phyloP scores from a whole-genome alignment of 257 asterid species.

The Anisodus tanguticus region DNA sequence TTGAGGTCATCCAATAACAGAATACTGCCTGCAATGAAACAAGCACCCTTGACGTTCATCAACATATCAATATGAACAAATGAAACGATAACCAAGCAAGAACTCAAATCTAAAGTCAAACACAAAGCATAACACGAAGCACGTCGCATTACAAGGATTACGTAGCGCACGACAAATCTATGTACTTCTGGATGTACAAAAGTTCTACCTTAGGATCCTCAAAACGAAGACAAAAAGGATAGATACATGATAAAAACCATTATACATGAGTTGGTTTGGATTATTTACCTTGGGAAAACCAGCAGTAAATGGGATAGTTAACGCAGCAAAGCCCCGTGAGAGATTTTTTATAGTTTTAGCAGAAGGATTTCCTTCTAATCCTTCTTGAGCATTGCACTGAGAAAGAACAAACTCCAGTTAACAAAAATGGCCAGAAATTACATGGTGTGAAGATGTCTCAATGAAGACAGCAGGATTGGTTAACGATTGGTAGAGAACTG shows the following conservation, averaged over 20 bases:
- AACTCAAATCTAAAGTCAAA: constrained; percentile 7
- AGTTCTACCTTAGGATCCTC: constrained; percentile 12
- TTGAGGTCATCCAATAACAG: constrained; percentile 92
- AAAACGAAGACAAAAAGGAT: background rate
- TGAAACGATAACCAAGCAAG: background rate
- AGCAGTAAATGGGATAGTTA: constrained; percentile 71
- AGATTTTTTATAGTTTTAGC: constrained; percentile 69
- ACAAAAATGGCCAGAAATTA: constrained; percentile 27
- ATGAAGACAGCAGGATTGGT: background rate
- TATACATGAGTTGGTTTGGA: constrained; percentile 8
- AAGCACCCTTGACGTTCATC: background rate
- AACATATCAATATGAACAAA: background rate
- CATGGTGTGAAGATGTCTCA: background rate
- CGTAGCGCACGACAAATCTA: background rate
- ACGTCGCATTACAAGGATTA: background rate
- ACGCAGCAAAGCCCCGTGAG: constrained; percentile 75
- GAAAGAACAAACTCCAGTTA: constrained; percentile 7
- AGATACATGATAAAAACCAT: background rate
- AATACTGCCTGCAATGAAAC: constrained; percentile 72
- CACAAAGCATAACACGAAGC: background rate
- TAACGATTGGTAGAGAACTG: background rate
- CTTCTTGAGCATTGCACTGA: constrained; percentile 87
- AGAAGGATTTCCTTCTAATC: constrained; percentile 84
- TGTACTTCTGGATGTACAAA: background rate
- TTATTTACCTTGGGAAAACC: constrained; percentile 73